Conservation (phyloP, 371 early-diverging fungal species). For the Haplosporangium sp. region DNA sequence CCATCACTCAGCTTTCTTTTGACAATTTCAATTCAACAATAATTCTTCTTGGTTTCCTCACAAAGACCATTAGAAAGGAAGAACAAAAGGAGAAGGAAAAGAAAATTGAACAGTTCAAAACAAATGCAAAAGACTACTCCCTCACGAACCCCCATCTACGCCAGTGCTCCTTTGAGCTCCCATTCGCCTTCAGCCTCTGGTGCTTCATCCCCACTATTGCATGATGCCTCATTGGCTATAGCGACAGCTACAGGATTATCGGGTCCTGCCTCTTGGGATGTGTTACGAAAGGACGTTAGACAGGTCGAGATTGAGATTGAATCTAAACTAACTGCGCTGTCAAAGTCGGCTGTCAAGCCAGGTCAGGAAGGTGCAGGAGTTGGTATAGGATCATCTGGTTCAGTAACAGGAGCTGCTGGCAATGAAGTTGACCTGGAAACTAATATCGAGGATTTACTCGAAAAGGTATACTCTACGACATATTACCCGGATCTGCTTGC, state of each 20-base stretch:
- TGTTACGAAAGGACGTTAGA: conserved; percentile 42
- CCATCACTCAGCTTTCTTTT: background rate
- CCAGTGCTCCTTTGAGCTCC: conserved; percentile 42
- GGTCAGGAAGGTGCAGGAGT: conserved; percentile 15
- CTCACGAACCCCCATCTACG: conserved; percentile 46
- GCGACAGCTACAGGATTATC: conserved; percentile 31
- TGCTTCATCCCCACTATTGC: conserved; percentile 17
- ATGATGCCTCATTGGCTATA: conserved; percentile 34
- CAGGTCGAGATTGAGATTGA: conserved; percentile 50
- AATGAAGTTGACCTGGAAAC: conserved; percentile 34
- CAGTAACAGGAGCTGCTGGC: conserved; percentile 9
- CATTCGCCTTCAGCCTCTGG: conserved; percentile 24
- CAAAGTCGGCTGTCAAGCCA: conserved; percentile 34
- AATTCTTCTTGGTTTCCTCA: background rate
- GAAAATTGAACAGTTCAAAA: background rate
- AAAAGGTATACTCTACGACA: conserved; percentile 26
- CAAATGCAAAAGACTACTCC: conserved; percentile 46
- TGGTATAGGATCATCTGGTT: background rate
- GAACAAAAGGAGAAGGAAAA: background rate
- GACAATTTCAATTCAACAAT: background rate
- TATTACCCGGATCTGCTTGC: background rate
- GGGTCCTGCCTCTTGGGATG: conserved; percentile 35
- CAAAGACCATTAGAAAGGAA: background rate
- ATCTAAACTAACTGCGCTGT: conserved; percentile 42
- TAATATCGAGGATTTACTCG: conserved; percentile 37